Conservation (phyloP, 768 basidiomycete genomes). For the Pulveroboletus sp. region DNA sequence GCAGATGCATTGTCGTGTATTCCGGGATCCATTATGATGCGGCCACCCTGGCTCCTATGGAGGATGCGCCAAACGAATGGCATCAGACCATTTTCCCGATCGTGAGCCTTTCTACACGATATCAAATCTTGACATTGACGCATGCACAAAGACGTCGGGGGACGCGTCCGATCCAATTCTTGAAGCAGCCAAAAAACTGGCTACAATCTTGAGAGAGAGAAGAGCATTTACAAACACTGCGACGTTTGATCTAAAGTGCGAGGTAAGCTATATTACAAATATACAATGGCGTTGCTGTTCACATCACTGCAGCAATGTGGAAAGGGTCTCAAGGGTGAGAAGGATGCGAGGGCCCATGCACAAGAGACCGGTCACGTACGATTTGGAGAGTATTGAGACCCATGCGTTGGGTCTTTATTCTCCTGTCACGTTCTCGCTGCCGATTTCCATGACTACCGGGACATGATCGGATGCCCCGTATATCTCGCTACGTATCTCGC, state of each 20-base stretch:
- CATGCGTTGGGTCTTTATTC: background rate
- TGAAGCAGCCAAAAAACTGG: constrained; percentile 65
- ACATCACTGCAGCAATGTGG: constrained; percentile 60
- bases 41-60: constrained; percentile 72
- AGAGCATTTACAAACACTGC: constrained; percentile 88
- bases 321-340: constrained; percentile 87
- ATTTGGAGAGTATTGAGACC: constrained; percentile 74
- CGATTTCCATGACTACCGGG: constrained; percentile 75
- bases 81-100: constrained; percentile 82
- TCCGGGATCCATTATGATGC: constrained; percentile 98
- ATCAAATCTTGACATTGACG: constrained; percentile 23
- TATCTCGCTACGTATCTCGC: constrained; percentile 81
- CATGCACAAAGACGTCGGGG: constrained; percentile 18
- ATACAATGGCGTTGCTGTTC: constrained; percentile 4
- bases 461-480: constrained; percentile 88
- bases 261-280: constrained; percentile 44
- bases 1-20: constrained; percentile 77
- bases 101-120: constrained; percentile 29
- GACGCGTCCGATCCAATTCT: constrained; percentile 53
- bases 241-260: constrained; percentile 87
- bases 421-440: constrained; percentile 36
- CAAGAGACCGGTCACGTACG: constrained; percentile 77
- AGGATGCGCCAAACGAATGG: constrained; percentile 77
- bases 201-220: constrained; percentile 64
- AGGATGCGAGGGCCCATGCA: constrained; percentile 87